Evolutionary conservation across 2,329 filamentous ascomycete genomes (phyloP).

Genomic region (Zarea fungicola): DNA sequence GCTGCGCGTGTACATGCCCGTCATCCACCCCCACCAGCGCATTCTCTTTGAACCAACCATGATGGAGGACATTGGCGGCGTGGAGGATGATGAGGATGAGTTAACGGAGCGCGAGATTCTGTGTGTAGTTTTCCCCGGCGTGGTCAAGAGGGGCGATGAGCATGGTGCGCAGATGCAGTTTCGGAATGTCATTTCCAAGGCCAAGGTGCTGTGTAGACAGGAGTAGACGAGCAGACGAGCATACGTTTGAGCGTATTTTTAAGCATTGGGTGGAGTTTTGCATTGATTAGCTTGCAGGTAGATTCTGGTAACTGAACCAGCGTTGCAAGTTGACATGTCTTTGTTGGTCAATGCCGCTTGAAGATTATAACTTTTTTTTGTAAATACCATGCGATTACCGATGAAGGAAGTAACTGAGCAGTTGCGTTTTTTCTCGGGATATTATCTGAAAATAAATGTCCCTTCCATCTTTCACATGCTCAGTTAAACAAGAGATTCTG

Average conservation of each 20-base stretch:
- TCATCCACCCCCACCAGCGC: constrained; percentile 46
- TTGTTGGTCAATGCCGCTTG: too few species aligned
- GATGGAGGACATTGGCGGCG: constrained; percentile 64
- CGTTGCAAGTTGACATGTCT: too few species aligned
- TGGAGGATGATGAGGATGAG: constrained; percentile 46
- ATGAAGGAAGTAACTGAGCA: too few species aligned
- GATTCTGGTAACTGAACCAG: not conserved
- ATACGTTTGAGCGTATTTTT: too few species aligned
- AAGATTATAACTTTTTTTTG: too few species aligned
- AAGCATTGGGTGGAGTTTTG: not conserved
- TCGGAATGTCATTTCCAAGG: constrained; percentile 59
- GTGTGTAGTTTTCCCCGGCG: constrained; percentile 60
- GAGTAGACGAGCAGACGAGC: constrained; percentile 27
- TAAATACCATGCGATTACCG: too few species aligned
- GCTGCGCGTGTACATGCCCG: constrained; percentile 52
- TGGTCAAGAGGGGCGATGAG: constrained; percentile 62
- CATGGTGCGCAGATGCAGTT: constrained; percentile 56
- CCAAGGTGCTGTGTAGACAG: constrained; percentile 56
- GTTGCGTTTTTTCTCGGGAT: too few species aligned
- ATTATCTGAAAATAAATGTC: too few species aligned
- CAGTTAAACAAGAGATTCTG: too few species aligned
- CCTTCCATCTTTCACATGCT: too few species aligned
- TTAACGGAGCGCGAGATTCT: constrained; percentile 48
- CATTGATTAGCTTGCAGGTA: too few species aligned
- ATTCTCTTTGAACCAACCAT: constrained; percentile 50